Percentiles rank a stretch among this genome's conserved stretches.
Evolutionary conservation across 148 eudicot species (phyloP).

Genomic region (Vaccinium darrowii): DNA sequence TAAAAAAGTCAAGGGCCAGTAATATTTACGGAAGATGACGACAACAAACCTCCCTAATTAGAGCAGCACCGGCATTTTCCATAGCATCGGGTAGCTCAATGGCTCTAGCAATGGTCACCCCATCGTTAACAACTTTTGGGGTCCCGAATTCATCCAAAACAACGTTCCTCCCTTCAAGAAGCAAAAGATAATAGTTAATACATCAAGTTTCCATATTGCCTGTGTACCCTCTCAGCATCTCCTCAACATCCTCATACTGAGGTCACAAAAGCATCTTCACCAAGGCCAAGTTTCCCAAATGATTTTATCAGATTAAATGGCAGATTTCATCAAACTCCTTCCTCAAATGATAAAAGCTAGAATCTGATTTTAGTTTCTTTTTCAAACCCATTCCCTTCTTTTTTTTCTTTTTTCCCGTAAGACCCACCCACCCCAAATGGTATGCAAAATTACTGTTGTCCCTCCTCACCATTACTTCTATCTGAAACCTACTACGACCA

Average conservation of each 20-base stretch:
- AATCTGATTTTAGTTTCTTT: no score
- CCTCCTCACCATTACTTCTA: no score
- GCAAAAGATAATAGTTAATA: conserved; percentile 6
- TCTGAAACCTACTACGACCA: no score
- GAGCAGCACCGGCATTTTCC: conserved; percentile 98
- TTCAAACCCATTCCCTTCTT: no score
- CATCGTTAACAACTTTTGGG: conserved; percentile 94
- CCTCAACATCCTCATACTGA: background rate
- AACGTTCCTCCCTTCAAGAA: conserved; percentile 78
- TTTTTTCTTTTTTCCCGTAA: no score
- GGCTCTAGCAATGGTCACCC: conserved; percentile 96
- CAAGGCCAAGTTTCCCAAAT: background rate
- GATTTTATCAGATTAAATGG: no score
- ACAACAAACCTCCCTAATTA: conserved; percentile 74
- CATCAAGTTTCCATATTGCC: background rate
- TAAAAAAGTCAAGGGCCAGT: background rate
- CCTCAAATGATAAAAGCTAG: no score
- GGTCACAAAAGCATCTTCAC: background rate
- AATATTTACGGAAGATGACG: background rate
- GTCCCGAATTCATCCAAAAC: conserved; percentile 89
- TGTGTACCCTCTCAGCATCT: background rate
- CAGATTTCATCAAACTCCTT: no score
- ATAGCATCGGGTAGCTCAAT: conserved; percentile 92
- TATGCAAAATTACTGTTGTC: no score
- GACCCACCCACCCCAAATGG: no score